Evolutionary conservation across 139 green algal genomes (phyloP).

Genomic region (Pseudopediastrum boryanum): DNA sequence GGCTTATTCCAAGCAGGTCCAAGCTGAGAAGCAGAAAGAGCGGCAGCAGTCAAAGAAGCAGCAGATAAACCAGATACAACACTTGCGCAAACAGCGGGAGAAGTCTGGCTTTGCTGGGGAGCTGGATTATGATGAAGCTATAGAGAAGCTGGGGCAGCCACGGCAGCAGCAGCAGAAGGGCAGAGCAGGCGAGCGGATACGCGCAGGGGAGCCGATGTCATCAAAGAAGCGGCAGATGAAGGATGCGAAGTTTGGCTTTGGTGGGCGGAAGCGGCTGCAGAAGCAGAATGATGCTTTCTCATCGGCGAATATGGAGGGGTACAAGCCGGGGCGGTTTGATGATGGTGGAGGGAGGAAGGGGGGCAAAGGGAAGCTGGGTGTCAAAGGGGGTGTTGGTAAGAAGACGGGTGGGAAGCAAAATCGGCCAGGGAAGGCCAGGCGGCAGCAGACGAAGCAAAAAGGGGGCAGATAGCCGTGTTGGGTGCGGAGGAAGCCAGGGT

Average conservation of each 20-base stretch:
- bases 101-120: constrained; percentile 73
- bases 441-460: constrained; percentile 36
- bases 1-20: constrained; percentile 91
- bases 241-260: constrained; percentile 87
- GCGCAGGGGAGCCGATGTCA: constrained; percentile 8
- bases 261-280: constrained; percentile 77
- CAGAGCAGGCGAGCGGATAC: constrained; percentile 28
- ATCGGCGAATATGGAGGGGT: constrained; percentile 80
- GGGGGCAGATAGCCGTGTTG: neutral
- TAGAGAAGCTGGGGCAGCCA: constrained; percentile 39
- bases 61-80: constrained; percentile 73
- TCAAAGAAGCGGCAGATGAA: constrained; percentile 63
- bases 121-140: constrained; percentile 77
- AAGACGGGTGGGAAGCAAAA: constrained; percentile 37
- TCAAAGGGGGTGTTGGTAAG: constrained; percentile 8
- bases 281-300: constrained; percentile 94
- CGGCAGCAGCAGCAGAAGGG: constrained; percentile 18
- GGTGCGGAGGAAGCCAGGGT: neutral
- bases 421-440: constrained; percentile 62
- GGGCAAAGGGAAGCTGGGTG: neutral
- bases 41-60: constrained; percentile 83
- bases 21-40: constrained; percentile 88
- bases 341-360: constrained; percentile 23
- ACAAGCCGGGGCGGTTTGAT: constrained; percentile 46
- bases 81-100: constrained; percentile 62